Base-by-base conservation (phyloP, 2,329 filamentous ascomycete genomes). In the Keithomyces neogunnii region DNA sequence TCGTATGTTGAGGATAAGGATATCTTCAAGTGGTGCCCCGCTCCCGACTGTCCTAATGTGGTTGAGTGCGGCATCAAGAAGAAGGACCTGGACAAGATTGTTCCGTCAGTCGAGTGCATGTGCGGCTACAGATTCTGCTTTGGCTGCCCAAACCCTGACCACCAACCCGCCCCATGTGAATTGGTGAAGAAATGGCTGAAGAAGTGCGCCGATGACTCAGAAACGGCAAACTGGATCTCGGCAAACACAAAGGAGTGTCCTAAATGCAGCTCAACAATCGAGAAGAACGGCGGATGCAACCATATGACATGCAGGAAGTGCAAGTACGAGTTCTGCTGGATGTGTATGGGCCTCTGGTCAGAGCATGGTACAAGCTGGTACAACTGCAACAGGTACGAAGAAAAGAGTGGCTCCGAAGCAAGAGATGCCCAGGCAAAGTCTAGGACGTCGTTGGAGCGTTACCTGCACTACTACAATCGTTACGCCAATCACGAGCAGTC, bases 291-390 rank as follows among this genome's bases (percentile, higher is more conserved):
- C 49, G 91, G 91, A 3, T 96, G 91, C 73, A 96, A 96, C 72
- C 91, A 96, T 68, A 96, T 96, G 91, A 96, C 91, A 0, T 96
- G 91, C 66, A 78, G 91, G 51, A 96, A 96, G 69, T 96, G 91
- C 73, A 89, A 90, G 63, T 85, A 96, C 64, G 91, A 96, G 64
- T 96, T 99, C 64, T 99, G 93, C 72, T 99, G 93, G 93, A 97
- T 99, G 88, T 99, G 93, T 64, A 99, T 99, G 93, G 93, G 93
- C 0, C 75, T 96, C 1, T 99, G 93, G 93, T 95, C 90, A 1
- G 93, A 99, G 69, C 93, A 99, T 66, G 93, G 93, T 56, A 99
- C 92, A 3, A 96, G 89, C 70, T 99, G 93, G 93, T 99, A 99
- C 75, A 99, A 96, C 69, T 99, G 93, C 78, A 99, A 96, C 66